phyloP scores from a whole-genome alignment of 805 yeast genomes.

The Starmerella etchellsii region DNA sequence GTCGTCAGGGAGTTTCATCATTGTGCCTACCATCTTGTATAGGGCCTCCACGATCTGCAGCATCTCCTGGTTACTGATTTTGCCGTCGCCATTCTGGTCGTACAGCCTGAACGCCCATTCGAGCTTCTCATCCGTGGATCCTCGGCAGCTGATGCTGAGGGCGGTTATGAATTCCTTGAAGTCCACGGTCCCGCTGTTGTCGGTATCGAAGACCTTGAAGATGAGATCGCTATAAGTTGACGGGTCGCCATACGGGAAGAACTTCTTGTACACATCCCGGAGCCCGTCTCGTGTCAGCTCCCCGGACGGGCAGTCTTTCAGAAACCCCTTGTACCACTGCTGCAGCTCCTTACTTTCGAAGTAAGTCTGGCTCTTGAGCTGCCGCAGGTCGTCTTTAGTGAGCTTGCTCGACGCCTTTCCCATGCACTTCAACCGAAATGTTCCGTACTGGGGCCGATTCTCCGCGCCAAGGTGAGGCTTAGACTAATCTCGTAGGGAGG shows the following conservation, averaged over 20 bases:
- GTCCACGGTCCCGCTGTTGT: slow-evolving; percentile 67
- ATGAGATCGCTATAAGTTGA: slow-evolving; percentile 78
- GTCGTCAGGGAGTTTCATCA: slow-evolving; percentile 79
- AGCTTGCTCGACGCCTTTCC: slow-evolving; percentile 90
- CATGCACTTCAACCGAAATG: slow-evolving; percentile 37
- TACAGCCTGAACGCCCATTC: slow-evolving; percentile 83
- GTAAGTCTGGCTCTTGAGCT: slow-evolving; percentile 71
- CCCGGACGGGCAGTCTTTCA: slow-evolving; percentile 87
- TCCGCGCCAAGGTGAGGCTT: no score
- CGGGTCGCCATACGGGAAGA: slow-evolving; percentile 97
- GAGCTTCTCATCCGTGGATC: slow-evolving; percentile 69
- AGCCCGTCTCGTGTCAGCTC: slow-evolving; percentile 78
- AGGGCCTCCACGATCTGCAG: slow-evolving; percentile 66
- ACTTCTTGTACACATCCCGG: slow-evolving; percentile 83
- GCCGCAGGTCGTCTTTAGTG: slow-evolving; percentile 76
- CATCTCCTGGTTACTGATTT: slow-evolving; percentile 65
- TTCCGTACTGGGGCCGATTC: no score
- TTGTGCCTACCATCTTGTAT: slow-evolving; percentile 89
- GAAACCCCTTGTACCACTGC: slow-evolving; percentile 96
- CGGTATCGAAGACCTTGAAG: slow-evolving; percentile 78
- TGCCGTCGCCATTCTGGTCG: slow-evolving; percentile 71
- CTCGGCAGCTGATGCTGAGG: slow-evolving; percentile 74
- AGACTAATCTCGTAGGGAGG: no score
- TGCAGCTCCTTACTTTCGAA: slow-evolving; percentile 89
- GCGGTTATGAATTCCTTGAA: slow-evolving; percentile 88